These are phyloP conservation scores for Rhodosorus marinus DNA, from an alignment of 23 red algal genomes.

Conservation along the genomic window DNA sequence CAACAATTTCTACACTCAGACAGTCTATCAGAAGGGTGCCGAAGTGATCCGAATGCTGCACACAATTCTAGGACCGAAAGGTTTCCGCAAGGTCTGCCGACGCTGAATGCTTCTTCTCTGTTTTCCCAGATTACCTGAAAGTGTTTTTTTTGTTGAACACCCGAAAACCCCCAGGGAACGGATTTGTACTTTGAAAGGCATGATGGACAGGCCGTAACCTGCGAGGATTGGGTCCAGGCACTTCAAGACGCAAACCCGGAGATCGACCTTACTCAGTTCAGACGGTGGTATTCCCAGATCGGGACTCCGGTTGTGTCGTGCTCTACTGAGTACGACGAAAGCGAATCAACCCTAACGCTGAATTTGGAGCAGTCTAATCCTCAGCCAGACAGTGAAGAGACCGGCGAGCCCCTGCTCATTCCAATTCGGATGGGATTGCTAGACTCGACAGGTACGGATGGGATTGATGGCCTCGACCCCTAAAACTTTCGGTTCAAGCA, in stretches of 20 bases:
- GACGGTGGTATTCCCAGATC: constrained; percentile 71
- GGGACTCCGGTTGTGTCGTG: constrained; percentile 55
- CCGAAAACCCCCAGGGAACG: too few relatives aligned
- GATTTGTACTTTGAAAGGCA: constrained; percentile 89
- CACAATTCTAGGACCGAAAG: constrained; percentile 51
- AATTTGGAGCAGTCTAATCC: constrained; percentile 46
- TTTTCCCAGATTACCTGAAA: too few relatives aligned
- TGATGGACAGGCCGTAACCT: constrained; percentile 95
- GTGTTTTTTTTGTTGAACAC: too few relatives aligned
- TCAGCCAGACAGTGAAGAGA: constrained; percentile 37
- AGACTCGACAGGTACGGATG: constrained; percentile 49
- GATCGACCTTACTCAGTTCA: constrained; percentile 40
- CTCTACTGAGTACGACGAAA: constrained; percentile 21
- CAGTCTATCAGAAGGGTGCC: constrained; percentile 91
- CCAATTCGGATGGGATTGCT: constrained; percentile 66
- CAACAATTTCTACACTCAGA: constrained; percentile 89
- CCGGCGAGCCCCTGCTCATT: constrained; percentile 48
- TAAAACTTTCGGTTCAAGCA: too few relatives aligned
- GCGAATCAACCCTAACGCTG: constrained; percentile 17
- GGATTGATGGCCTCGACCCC: too few relatives aligned
- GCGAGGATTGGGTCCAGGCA: constrained; percentile 80
- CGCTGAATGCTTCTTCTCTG: too few relatives aligned
- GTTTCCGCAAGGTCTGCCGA: constrained; percentile 51
- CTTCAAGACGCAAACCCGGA: constrained; percentile 69
- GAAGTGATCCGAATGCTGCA: constrained; percentile 89